Base-by-base conservation (phyloP, 2,329 filamentous ascomycete genomes). In the Hypoxylon sp. region DNA sequence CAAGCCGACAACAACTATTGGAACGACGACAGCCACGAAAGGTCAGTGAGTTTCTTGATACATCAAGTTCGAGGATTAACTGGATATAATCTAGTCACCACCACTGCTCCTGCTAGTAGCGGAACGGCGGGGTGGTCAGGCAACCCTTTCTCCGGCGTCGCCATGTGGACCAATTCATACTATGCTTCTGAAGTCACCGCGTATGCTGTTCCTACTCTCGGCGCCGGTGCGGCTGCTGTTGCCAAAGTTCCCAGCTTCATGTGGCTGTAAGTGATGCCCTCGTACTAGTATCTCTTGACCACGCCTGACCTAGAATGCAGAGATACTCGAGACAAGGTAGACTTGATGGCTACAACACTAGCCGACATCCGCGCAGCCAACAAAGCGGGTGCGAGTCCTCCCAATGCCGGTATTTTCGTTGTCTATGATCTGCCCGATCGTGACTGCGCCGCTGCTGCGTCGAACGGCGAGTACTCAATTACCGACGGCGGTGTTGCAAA, bases 141-240 rank as follows among this genome's bases (percentile, higher is more conserved):
- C n/a, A 87, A 87, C 76, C 83, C 84, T 13, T 86, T 84, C 73
- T 63, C 72, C 10, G 82, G 80, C 15, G 81, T 85, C 52, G 74
- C 79, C 52, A 76, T 82, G 70, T 86, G 82, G 79, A 81, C 84
- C 71, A 87, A 87, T 75, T 75, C 73, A 57, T 85, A 81, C 77
- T 87, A 87, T 70, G 78, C 81, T n/a, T 83, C 82, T 17, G 83
- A 87, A 73, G 79, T 87, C 59, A 79, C 80, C 57, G 81, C 74
- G 34, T 76, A 83, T 17, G 89, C 89, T 6, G 83, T 91, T 19
- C 89, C 89, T 7, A 85, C 84, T 15, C 76, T 92, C 62, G 84
- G 84, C 8, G 81, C 85, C 17, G 82, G 81, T 64, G 83, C 84
- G 5, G 79, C 80, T 19, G 80, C 79, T 49, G 83, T 84, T 34